Conservation (phyloP, 345 rosid genomes). For the Moricandia moricandioides region DNA sequence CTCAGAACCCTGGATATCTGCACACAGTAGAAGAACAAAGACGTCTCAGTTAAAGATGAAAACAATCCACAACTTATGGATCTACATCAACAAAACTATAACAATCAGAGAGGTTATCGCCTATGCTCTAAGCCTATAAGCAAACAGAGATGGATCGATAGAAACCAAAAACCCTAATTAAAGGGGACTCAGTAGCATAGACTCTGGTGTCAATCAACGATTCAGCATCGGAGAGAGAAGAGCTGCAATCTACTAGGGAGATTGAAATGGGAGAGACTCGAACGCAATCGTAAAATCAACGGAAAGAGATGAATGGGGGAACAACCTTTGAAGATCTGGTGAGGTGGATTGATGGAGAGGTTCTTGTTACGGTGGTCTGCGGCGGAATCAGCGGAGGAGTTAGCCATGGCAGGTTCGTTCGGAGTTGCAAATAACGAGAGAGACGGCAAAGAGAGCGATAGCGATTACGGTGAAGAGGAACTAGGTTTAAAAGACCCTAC, state of each 20-base stretch:
- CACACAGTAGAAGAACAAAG: slow-evolving; percentile 28
- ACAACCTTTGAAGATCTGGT: slow-evolving; percentile 76
- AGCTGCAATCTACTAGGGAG: not conserved
- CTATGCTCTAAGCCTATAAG: not conserved
- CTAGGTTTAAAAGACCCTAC: slow-evolving; percentile 35
- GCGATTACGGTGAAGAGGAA: slow-evolving; percentile 27
- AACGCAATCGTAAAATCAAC: not conserved
- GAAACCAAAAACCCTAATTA: slow-evolving; percentile 31
- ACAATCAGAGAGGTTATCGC: not conserved
- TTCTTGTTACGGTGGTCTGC: slow-evolving; percentile 42
- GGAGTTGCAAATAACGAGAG: slow-evolving; percentile 30
- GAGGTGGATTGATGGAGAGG: slow-evolving; percentile 65
- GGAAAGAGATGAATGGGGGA: not conserved
- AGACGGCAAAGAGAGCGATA: slow-evolving; percentile 12
- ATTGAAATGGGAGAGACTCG: slow-evolving; percentile 8
- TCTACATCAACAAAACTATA: not conserved
- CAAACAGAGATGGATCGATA: not conserved
- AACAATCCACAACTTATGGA: slow-evolving; percentile 7
- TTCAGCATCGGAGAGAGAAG: not conserved
- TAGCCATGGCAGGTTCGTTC: slow-evolving; percentile 68
- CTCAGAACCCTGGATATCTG: slow-evolving; percentile 79
- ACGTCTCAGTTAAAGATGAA: not conserved
- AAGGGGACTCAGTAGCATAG: not conserved
- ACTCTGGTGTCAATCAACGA: slow-evolving; percentile 11
- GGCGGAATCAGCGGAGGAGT: slow-evolving; percentile 47